Base-by-base conservation (phyloP, 23 red algal genomes). In the Chondrus crispus region DNA sequence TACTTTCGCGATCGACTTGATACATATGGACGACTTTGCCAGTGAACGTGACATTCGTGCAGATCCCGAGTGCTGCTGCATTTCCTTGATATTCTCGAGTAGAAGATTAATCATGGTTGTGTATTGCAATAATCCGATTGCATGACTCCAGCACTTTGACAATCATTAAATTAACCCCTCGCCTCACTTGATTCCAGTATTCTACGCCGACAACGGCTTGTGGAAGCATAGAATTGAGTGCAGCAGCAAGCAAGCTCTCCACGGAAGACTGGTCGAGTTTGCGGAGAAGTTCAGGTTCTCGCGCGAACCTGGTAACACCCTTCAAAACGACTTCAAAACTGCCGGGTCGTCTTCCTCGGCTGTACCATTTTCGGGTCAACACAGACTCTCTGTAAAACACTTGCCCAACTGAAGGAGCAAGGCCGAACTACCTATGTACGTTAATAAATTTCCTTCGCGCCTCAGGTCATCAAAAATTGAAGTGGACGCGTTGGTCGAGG, bases 1-100 rank as follows among this genome's bases (percentile, higher is more conserved):
- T 3, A 92, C 89, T 63, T 92, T 92, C 8, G 89, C 89, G 30
- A 92, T 84, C 29, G 89, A 92, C 43, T 92, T 92, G 62, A 92
- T 84, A 30, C 76, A 92, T 42, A 92, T 82, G 2, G 76, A 84
- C 42, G 89, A 92, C 43, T 92, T 92, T 24, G 89, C 89, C 38
- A 92, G n/a, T 8, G 71, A 38, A 14, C 26, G 36, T 8, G 35
- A 41, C 71, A 45, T 47, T 22, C 24, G 26, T 19, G 41, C 89
- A 43, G 77, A 57, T 2, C 39, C 48, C 35, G 45, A 83, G n/a
- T n/a, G n/a, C 3, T 54, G 48, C 53, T 90, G 87, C 62, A 75
- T 81, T 22, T 50, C 62, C 38, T 77, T 71, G 62, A 92, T 82
- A 44, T 84, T 84, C 4, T 28, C 76, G 46, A 92, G 53, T 46